Conservation (phyloP, 176 grass and related monocot species). For the Puya raimondii region DNA sequence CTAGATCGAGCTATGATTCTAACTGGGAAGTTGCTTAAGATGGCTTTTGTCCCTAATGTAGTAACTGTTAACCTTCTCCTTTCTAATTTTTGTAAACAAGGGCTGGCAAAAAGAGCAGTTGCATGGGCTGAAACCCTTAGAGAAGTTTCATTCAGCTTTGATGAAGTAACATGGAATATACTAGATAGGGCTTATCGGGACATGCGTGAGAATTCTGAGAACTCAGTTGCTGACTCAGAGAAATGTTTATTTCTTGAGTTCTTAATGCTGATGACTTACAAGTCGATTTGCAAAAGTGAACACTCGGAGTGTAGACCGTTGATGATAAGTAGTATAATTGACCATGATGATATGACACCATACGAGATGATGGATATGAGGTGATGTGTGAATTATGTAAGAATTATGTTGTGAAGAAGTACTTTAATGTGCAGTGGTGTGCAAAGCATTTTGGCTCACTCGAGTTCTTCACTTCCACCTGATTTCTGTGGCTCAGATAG, state of each 20-base stretch:
- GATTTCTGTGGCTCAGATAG: not conserved
- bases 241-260: slow-evolving; percentile 56
- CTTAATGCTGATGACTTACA: slow-evolving; percentile 50
- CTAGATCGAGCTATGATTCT: slow-evolving; percentile 81
- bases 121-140: slow-evolving; percentile 65
- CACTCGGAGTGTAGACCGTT: slow-evolving; percentile 19
- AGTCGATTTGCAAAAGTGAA: slow-evolving; percentile 28
- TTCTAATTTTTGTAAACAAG: slow-evolving; percentile 94
- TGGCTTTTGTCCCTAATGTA: slow-evolving; percentile 69
- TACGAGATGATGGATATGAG: slow-evolving; percentile 29
- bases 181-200: slow-evolving; percentile 62
- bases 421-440: not conserved
- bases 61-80: slow-evolving; percentile 81
- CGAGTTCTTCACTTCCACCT: no score
- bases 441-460: not conserved
- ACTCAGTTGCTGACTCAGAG: slow-evolving; percentile 24
- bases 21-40: slow-evolving; percentile 75
- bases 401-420: not conserved
- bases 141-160: slow-evolving; percentile 67
- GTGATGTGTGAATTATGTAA: slow-evolving; percentile 11
- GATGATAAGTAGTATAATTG: slow-evolving; percentile 13
- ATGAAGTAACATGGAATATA: slow-evolving; percentile 81
- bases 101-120: slow-evolving; percentile 55
- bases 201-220: slow-evolving; percentile 21
- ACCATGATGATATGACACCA: slow-evolving; percentile 15